Percentiles rank a stretch among this genome's conserved stretches.
These are phyloP conservation scores for Schizothecium vesticola DNA, from an alignment of 495 filamentous ascomycete species.

Conservation along the genomic window DNA sequence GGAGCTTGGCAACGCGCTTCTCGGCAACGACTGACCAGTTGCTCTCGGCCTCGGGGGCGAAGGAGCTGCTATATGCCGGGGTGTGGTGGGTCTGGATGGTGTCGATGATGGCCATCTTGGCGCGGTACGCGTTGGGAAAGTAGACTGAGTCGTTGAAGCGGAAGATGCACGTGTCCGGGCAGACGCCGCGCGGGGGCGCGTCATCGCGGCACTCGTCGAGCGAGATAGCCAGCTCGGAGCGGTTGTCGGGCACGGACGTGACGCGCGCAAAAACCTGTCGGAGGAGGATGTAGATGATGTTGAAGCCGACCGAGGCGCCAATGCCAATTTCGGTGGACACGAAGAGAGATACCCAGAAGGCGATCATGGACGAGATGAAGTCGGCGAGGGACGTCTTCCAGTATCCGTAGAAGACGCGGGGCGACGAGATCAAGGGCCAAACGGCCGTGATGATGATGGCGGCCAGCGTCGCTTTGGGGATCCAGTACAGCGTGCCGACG, in stretches of 20 bases:
- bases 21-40: constrained; percentile 44
- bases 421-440: constrained; percentile 38
- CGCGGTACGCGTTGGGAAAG: constrained; percentile 46
- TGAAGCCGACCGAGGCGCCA: constrained; percentile 42
- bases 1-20: constrained; percentile 18
- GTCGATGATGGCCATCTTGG: constrained; percentile 37
- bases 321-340: constrained; percentile 46
- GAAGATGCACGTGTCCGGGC: constrained; percentile 37
- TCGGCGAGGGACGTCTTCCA: constrained; percentile 46
- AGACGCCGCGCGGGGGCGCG: constrained; percentile 9
- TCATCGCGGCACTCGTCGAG: constrained; percentile 16
- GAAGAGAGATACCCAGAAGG: constrained; percentile 47
- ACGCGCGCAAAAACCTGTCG: constrained; percentile 36
- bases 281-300: constrained; percentile 41
- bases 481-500: constrained; percentile 45
- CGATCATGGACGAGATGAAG: constrained; percentile 45
- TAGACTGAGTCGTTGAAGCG: constrained; percentile 40
- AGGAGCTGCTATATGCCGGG: constrained; percentile 23
- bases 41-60: constrained; percentile 28
- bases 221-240: constrained; percentile 10
- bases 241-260: constrained; percentile 17
- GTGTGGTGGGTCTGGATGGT: constrained; percentile 37
- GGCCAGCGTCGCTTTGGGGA: constrained; percentile 44
- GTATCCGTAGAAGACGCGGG: constrained; percentile 40
- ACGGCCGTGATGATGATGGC: constrained; percentile 47